Evolutionary conservation across 2,329 filamentous ascomycete species (phyloP).

Genomic region (Daldinia eschscholtzii): DNA sequence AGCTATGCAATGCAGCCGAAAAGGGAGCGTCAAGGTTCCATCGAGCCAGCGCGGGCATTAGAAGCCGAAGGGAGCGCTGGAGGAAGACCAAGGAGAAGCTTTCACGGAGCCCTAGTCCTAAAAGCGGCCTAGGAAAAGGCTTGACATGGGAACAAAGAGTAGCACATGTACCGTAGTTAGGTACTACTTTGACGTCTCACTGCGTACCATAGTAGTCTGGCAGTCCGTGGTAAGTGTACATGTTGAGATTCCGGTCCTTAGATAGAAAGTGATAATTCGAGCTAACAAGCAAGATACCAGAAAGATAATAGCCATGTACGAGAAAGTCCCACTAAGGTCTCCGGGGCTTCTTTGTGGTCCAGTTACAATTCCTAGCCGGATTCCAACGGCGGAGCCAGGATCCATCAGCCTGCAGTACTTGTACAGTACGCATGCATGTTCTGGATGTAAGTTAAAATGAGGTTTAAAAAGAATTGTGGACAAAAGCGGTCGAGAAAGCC

Average conservation of each 20-base stretch:
- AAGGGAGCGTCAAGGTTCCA: conserved; percentile 48
- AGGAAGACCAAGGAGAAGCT: neutral
- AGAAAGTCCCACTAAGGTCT: conserved; percentile 38
- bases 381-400: conserved; percentile 38
- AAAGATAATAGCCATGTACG: conserved; percentile 41
- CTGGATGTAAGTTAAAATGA: conserved; percentile 50
- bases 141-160: conserved; percentile 39
- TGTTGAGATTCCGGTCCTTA: conserved; percentile 15
- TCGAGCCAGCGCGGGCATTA: conserved; percentile 30
- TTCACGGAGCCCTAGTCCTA: conserved; percentile 34
- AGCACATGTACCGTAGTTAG: conserved; percentile 17
- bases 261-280: conserved; percentile 27
- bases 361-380: conserved; percentile 31
- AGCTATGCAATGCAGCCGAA: conserved; percentile 51
- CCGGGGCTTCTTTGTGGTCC: conserved; percentile 28
- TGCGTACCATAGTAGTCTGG: conserved; percentile 24
- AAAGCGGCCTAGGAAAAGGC: conserved; percentile 41
- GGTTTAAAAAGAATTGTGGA: conserved; percentile 42
- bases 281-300: conserved; percentile 25
- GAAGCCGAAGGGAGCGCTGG: conserved; percentile 24
- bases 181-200: conserved; percentile 33
- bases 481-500: conserved; percentile 35
- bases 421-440: conserved; percentile 21
- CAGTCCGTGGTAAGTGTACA: neutral
- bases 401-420: conserved; percentile 46